These are phyloP conservation scores for Chrysosporium keratinophilum DNA, from an alignment of 2,329 filamentous ascomycete genomes.

Conservation along the genomic window DNA sequence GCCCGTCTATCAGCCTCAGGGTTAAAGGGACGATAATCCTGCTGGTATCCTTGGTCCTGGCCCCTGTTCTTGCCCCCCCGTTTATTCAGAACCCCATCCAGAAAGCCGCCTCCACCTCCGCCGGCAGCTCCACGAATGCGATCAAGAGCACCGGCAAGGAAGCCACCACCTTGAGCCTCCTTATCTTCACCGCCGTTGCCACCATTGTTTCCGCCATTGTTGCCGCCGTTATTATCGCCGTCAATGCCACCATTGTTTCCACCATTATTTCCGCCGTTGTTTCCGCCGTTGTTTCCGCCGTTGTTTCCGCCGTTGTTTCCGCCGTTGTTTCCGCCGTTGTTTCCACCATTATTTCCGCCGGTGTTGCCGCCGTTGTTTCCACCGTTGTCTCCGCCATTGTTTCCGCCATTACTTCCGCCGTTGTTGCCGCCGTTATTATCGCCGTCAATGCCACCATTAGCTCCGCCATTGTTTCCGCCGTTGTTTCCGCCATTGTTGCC, in stretches of 20 bases:
- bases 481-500: conserved; percentile 5
- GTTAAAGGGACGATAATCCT: background rate
- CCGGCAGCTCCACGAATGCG: background rate
- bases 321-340: background rate
- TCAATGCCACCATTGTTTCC: background rate
- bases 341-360: background rate
- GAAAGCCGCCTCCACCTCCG: background rate
- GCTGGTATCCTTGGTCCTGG: background rate
- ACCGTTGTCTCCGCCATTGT: background rate
- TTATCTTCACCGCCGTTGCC: background rate
- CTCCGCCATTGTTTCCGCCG: conserved; percentile 5
- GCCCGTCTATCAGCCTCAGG: background rate
- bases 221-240: background rate
- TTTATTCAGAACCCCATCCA: background rate
- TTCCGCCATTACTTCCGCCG: background rate
- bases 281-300: background rate
- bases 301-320: background rate
- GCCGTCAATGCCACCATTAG: background rate
- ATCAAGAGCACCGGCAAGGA: background rate
- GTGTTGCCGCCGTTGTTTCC: background rate
- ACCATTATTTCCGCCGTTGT: background rate
- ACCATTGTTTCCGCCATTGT: background rate
- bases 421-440: background rate
- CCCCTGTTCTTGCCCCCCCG: background rate
- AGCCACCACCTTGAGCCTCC: background rate